Percentiles rank a stretch among this genome's conserved stretches.
phyloP scores from a whole-genome alignment of 1,139 yeast genomes.

The Nakaseomyces uthaithaninus region DNA sequence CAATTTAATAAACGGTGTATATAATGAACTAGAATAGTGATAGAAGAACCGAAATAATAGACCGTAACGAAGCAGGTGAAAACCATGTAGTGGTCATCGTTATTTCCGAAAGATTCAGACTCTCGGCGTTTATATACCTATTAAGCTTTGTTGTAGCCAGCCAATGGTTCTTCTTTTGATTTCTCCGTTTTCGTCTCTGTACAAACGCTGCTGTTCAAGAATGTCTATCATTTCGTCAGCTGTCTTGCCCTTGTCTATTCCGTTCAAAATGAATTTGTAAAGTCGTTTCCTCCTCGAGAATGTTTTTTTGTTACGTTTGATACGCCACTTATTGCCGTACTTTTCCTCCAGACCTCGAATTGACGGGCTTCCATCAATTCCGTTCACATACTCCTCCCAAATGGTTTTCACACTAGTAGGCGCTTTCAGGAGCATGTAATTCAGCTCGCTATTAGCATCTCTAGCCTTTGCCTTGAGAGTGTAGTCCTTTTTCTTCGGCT shows the following conservation, averaged over 20 bases:
- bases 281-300: conserved; percentile 33
- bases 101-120: too few species aligned
- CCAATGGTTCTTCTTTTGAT: conserved; percentile 32
- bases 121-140: conserved; percentile 26
- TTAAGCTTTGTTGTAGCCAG: conserved; percentile 32
- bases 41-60: too few species aligned
- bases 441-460: conserved; percentile 11
- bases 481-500: conserved; percentile 1
- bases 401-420: conserved; percentile 32
- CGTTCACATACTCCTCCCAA: conserved; percentile 33
- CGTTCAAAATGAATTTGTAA: conserved; percentile 32
- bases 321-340: conserved; percentile 34
- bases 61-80: too few species aligned
- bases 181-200: conserved; percentile 30
- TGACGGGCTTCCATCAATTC: conserved; percentile 33
- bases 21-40: too few species aligned
- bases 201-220: conserved; percentile 29
- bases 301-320: conserved; percentile 29
- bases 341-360: conserved; percentile 31
- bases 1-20: too few species aligned
- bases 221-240: conserved; percentile 31
- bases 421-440: conserved; percentile 30
- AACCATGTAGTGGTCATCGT: too few species aligned
- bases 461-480: not conserved
- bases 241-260: conserved; percentile 30